Conservation (phyloP, 306 rosid species). For the Dryas alaskensis region DNA sequence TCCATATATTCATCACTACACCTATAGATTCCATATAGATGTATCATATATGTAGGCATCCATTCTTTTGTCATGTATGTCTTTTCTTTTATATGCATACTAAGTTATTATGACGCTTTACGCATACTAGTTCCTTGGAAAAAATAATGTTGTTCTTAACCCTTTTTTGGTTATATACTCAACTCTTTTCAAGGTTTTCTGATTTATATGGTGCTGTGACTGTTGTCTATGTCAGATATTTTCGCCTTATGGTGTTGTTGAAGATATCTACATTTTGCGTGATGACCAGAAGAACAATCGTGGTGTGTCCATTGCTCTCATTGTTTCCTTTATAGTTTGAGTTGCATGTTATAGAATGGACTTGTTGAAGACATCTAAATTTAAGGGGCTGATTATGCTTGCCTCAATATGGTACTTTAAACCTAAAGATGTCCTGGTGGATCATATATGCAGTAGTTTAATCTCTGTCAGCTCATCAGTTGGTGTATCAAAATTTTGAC, state of each 20-base stretch:
- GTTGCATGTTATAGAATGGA: background rate
- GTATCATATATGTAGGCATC: background rate
- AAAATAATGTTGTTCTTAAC: background rate
- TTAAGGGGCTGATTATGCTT: background rate
- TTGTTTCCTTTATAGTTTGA: constrained; percentile 9
- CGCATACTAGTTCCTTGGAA: background rate
- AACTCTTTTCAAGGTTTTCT: background rate
- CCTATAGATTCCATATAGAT: background rate
- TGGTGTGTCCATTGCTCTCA: constrained; percentile 50
- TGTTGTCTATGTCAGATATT: constrained; percentile 55
- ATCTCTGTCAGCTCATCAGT: constrained; percentile 1
- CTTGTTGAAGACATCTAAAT: background rate
- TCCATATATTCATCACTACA: background rate
- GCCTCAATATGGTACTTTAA: background rate
- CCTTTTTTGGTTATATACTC: background rate
- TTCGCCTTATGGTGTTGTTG: constrained; percentile 68
- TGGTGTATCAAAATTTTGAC: constrained; percentile 16
- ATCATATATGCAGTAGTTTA: constrained; percentile 8
- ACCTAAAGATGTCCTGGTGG: constrained; percentile 1
- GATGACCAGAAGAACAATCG: constrained; percentile 51
- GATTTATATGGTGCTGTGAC: constrained; percentile 24
- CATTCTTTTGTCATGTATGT: background rate
- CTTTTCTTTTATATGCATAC: background rate
- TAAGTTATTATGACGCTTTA: background rate
- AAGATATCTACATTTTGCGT: constrained; percentile 58